Evolutionary conservation across 768 basidiomycete genomes (phyloP).

Genomic region (Suillus lakei): DNA sequence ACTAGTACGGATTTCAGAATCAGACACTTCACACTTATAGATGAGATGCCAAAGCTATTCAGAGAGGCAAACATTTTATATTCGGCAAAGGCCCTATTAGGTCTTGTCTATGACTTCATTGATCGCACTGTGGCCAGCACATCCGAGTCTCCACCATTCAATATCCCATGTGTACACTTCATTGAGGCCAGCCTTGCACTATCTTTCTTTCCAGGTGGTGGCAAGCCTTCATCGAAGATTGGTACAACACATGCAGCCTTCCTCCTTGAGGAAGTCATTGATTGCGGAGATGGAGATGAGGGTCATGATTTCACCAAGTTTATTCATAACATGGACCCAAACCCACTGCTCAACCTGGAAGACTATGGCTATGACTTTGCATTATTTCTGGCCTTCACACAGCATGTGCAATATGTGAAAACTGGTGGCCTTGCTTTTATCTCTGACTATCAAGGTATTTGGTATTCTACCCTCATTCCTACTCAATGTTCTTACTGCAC

Average conservation of each 20-base stretch:
- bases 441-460: slow-evolving; percentile 18
- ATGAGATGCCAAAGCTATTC: slow-evolving; percentile 9
- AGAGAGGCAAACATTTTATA: slow-evolving; percentile 17
- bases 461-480: too few species aligned
- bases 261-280: slow-evolving; percentile 16
- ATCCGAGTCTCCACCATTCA: slow-evolving; percentile 5
- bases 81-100: slow-evolving; percentile 17
- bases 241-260: slow-evolving; percentile 1
- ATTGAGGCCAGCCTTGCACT: slow-evolving; percentile 13
- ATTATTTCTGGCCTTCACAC: slow-evolving; percentile 14
- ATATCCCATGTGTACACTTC: slow-evolving; percentile 14
- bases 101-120: too few species aligned
- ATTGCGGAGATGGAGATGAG: background rate
- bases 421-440: slow-evolving; percentile 5
- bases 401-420: slow-evolving; percentile 17
- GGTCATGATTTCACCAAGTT: slow-evolving; percentile 11
- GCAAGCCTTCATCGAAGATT: background rate
- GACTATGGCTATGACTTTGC: slow-evolving; percentile 5
- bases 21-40: background rate
- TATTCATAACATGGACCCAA: slow-evolving; percentile 11
- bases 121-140: background rate
- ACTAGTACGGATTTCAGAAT: background rate
- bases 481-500: too few species aligned
- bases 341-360: background rate
- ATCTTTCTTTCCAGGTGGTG: background rate